Evolutionary conservation across 768 basidiomycete genomes (phyloP).

Genomic region (Amanita rubescens): DNA sequence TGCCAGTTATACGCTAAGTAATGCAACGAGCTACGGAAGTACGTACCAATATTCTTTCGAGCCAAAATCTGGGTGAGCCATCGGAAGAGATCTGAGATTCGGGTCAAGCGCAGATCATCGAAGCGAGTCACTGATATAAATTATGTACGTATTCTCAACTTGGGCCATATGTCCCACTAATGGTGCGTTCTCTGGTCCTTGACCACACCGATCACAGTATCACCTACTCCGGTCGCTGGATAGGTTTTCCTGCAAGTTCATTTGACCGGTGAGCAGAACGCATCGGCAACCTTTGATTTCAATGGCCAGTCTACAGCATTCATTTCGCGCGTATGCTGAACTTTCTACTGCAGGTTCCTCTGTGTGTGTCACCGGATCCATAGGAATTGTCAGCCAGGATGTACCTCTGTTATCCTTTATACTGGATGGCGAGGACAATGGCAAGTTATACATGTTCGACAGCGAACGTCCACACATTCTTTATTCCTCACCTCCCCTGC

Average conservation of each 20-base stretch:
- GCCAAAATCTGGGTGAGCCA: conserved; percentile 53
- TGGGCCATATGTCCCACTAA: not conserved
- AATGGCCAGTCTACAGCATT: conserved; percentile 10
- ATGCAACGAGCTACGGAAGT: too few species aligned
- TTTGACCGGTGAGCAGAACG: conserved; percentile 12
- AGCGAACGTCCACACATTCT: conserved; percentile 4
- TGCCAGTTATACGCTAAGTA: too few species aligned
- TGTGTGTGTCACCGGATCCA: not conserved
- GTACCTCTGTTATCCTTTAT: conserved; percentile 2
- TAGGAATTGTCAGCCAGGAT: not conserved
- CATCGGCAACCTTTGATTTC: conserved; percentile 15
- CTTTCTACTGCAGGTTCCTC: not conserved
- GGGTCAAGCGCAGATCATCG: not conserved
- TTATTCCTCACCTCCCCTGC: conserved; percentile 13
- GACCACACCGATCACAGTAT: not conserved
- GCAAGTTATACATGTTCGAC: conserved; percentile 10
- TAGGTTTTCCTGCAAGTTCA: conserved; percentile 4
- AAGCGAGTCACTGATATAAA: too few species aligned
- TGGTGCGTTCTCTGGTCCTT: not conserved
- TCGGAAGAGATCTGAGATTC: conserved; percentile 6
- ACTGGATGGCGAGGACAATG: conserved; percentile 14
- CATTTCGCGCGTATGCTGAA: not conserved
- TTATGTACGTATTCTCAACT: too few species aligned
- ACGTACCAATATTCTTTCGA: conserved; percentile 61
- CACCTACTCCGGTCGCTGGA: not conserved